A percentile compares a stretch with the other conserved stretches of the same genome.
These are phyloP conservation scores for Nakazawaea molendinolei DNA, from an alignment of 805 yeast species.

Conservation along the genomic window DNA sequence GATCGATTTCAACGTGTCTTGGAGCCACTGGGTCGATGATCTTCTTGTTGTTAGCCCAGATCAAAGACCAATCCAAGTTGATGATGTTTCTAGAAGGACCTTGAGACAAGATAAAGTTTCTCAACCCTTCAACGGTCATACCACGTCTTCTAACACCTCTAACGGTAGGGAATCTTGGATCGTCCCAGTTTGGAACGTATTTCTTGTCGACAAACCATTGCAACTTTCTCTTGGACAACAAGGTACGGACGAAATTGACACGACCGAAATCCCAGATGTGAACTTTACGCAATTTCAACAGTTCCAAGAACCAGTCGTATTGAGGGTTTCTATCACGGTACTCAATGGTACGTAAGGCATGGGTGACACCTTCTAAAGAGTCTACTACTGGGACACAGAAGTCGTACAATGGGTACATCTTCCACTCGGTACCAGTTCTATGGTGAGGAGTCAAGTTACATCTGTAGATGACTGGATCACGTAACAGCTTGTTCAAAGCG, in stretches of 20 bases:
- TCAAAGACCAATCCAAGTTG: conserved; percentile 94
- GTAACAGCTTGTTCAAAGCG: conserved; percentile 86
- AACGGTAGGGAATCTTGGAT: conserved; percentile 98
- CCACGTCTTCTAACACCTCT: conserved; percentile 99
- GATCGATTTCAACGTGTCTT: conserved; percentile 78
- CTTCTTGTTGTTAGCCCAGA: conserved; percentile 98
- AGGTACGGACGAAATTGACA: conserved; percentile 92
- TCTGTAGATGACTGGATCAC: conserved; percentile 98
- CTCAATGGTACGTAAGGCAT: conserved; percentile 95
- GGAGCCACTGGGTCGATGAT: conserved; percentile 96
- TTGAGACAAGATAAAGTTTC: conserved; percentile 88
- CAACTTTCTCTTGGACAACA: conserved; percentile 92
- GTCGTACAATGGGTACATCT: conserved; percentile 96
- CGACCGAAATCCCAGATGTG: conserved; percentile 98
- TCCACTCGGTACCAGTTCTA: conserved; percentile 90
- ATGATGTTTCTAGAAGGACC: conserved; percentile 98
- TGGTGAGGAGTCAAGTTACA: conserved; percentile 97
- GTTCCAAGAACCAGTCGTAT: conserved; percentile 90
- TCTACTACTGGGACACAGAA: conserved; percentile 98
- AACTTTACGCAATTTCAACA: conserved; percentile 80
- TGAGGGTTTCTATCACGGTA: conserved; percentile 98
- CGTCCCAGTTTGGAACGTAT: conserved; percentile 92
- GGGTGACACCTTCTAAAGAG: conserved; percentile 94
- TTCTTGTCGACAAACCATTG: conserved; percentile 98
- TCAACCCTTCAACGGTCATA: conserved; percentile 97